Base-by-base conservation (phyloP, 1,284 basidiomycete species). In the Laetiporus sulphureus region DNA sequence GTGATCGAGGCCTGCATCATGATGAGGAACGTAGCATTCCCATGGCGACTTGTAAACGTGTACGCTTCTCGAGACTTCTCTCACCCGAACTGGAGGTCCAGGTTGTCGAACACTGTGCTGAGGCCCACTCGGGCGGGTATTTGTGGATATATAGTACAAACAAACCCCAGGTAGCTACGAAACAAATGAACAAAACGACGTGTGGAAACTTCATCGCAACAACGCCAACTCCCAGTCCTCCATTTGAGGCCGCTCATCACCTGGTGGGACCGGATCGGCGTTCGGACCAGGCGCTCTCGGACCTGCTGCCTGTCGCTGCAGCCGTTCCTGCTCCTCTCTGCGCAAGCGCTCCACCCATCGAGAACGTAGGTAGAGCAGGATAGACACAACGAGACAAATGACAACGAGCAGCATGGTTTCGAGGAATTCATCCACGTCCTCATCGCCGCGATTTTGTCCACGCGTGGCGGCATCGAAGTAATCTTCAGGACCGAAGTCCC, bases 401-500 rank as follows among this genome's bases (percentile, higher is more conserved):
- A 75, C 59, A 7, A 87, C 70, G 20, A 89, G 65, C 34, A 88
- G 56, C 66, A 85, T 72, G 27, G 83, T 89, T 66, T 89, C 86
- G 32, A 64, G 65, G 44, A 86, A 79, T 50, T 86, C 81, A 50
- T 86, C 76, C 11, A 60, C 64, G 1, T 71, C 73, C 21, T 71
- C 73, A 16, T 79, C 77, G 18, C 74, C 76, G n/a, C 77, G 69
- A 38, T 73, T 64, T 23, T 72, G 64, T 5, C 76, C 75, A 31
- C 81, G 73, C 42, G 77, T 54, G 6, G 77, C 73, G 2, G 69
- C 82, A 20, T 88, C 84, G 54, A 86, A 83, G 60, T 85, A 87
- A 56, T 90, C 87, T 44, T 89, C 85, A 0, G 83, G 80, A 5
- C 83, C 83, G 50, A 80, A 79, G 45, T 90, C 87, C 36, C 69